phyloP scores from a whole-genome alignment of 768 basidiomycete genomes.

The Auricularia sp. region DNA sequence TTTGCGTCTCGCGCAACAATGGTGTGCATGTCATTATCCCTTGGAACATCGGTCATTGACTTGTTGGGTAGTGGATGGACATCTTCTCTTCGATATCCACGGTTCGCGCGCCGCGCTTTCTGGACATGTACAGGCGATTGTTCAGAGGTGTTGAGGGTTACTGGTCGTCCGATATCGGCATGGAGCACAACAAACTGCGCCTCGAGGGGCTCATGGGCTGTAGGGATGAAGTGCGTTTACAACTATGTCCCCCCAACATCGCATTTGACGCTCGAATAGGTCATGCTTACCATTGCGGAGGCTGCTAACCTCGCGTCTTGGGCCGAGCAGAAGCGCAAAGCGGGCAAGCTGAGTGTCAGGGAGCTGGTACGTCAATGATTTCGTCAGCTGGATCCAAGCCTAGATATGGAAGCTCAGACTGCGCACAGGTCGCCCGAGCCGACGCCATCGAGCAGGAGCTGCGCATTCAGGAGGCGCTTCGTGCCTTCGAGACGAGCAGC shows the following conservation, averaged over 20 bases:
- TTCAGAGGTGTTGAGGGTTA: conserved; percentile 43
- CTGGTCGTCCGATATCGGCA: conserved; percentile 27
- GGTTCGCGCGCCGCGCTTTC: conserved; percentile 54
- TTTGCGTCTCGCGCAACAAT: conserved; percentile 61
- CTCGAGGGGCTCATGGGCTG: conserved; percentile 69
- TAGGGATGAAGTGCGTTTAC: conserved; percentile 43
- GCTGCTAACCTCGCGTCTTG: conserved; percentile 63
- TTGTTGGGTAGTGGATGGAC: conserved; percentile 56
- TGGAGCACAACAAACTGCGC: conserved; percentile 32
- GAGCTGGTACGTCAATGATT: conserved; percentile 45
- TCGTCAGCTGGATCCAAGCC: background rate
- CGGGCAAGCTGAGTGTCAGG: conserved; percentile 59
- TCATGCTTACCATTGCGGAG: conserved; percentile 66
- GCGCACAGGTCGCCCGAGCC: conserved; percentile 31
- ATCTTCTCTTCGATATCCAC: conserved; percentile 56
- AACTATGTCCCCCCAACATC: no score
- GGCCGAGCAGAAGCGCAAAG: conserved; percentile 56
- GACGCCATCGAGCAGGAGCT: conserved; percentile 61
- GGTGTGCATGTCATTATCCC: conserved; percentile 37
- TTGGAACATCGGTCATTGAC: conserved; percentile 9
- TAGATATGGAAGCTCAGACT: background rate
- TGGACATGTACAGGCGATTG: conserved; percentile 55
- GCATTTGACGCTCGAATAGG: conserved; percentile 13
- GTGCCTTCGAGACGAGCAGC: conserved; percentile 3
- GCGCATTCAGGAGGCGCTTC: conserved; percentile 23